Evolutionary conservation across 1,139 yeast species (phyloP), one percentile per base, ranked within the genome.

Genomic region (Chernovozyma aurita): DNA sequence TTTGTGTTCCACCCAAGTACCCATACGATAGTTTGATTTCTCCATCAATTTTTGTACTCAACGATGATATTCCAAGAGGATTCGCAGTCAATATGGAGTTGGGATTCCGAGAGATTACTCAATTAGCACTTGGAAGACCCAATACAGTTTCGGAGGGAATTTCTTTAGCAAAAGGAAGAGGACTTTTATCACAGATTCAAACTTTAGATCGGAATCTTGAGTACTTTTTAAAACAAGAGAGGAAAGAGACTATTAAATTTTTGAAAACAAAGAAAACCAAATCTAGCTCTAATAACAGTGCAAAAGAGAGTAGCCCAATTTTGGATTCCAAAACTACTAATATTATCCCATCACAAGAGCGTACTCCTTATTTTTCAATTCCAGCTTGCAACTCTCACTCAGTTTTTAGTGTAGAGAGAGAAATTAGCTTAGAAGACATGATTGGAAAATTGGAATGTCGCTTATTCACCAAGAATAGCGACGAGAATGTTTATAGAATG

Each of bases 41-140:
- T 18, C 80, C 81, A 1, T 55, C 70, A 4, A 62, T 77, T 2
- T 60, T 63, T 33, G 82, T 85, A 4, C 61, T 78, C 34, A 82
- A 82, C 53, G 70, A 72, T 18, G 86, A 81, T 30, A 80, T 84
- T n/a, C 88, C 92, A 1, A 62, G 79, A 40, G 92, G 92, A 0
- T 79, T 61, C 52, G 76, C 86, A 12, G 65, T 75, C 13, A 83
- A 83, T 47, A 65, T 84, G 12, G 92, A 84, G 49, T 48, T 60
- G 9, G 92, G 88, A 6, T 85, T 79, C 54, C 65, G 63, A 34
- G 56, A 62, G 35, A 78, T 81, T 21, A 24, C 37, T 6, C 22
- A 33, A 22, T 13, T 34, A 7, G 40, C 37, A 7, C 18, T 22
- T 9, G 37, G 37, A 12, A 30, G 24, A 12, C 38, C 35, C 14